Base-by-base conservation (phyloP, 2,329 filamentous ascomycete genomes). In the Ophiostoma fasciatum region DNA sequence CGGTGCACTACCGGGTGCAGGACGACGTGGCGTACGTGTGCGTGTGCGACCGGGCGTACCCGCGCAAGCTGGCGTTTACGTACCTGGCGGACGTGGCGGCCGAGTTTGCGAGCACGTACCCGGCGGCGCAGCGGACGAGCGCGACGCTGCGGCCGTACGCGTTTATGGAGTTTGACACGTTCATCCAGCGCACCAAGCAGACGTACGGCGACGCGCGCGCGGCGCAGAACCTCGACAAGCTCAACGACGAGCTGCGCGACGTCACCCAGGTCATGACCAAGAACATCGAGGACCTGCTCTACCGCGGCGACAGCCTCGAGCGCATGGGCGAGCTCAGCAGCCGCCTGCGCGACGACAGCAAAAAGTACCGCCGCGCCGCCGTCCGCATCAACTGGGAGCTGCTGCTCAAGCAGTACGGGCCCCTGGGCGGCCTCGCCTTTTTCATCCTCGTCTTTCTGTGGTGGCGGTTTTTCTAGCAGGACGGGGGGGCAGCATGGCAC, bases 181-280 rank as follows among this genome's bases (percentile, higher is more conserved):
- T 94, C 64, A 94, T 98, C 59, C 71, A 79, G 54, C 80, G 84
- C 54, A 93, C 87, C 28, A 90, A 88, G 61, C 80, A 85, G 49
- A 85, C 87, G 20, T 98, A 98, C 60, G 82, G 90, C 49, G 90
- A 98, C 58, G 76, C 81, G 37, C 78, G 90, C 46, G 90, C 90
- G 13, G 74, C 82, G 12, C 82, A 87, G 60, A 96, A 96, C 60
- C 72, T 98, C 39, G 84, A 92, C 59, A 85, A 88, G 61, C 67
- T 98, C 46, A 96, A 98, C 54, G 84, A 94, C 53, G 92, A 98
- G 68, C 72, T 98, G 46, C 80, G 87, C 56, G 90, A 96, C 59
- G 92, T 98, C 37, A 96, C 90, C 1, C 87, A 94, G 62, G 87
- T 98, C 53, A 98, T 98, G 92, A 96, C 87, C 38, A 96, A 96